A percentile compares a stretch with the other conserved stretches of the same genome.
phyloP scores from a whole-genome alignment of 2,329 filamentous ascomycete genomes.

The Colletotrichum sp. region DNA sequence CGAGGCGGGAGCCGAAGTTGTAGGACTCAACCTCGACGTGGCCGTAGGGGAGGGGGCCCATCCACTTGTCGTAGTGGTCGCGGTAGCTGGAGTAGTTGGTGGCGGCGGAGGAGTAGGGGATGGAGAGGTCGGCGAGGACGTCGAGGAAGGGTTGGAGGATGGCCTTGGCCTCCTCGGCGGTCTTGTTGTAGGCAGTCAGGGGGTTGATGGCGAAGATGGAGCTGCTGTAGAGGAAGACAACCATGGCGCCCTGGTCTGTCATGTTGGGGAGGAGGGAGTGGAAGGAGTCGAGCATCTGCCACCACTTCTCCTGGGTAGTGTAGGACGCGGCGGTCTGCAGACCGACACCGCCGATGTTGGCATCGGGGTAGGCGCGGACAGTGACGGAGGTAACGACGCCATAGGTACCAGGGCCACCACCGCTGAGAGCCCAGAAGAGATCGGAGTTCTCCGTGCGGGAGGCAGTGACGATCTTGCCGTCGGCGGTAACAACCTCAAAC shows the following conservation, averaged over 20 bases:
- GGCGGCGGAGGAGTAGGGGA: constrained; percentile 28
- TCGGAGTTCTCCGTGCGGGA: constrained; percentile 53
- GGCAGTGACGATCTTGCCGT: constrained; percentile 53
- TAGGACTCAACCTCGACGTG: constrained; percentile 54
- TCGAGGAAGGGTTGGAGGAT: constrained; percentile 52
- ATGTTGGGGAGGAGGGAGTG: constrained; percentile 44
- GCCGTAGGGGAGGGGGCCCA: constrained; percentile 45
- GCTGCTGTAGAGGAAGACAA: constrained; percentile 53
- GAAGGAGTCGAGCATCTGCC: constrained; percentile 50
- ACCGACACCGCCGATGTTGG: constrained; percentile 45
- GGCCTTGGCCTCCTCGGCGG: constrained; percentile 41
- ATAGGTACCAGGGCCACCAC: constrained; percentile 65
- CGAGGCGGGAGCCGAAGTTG: constrained; percentile 44
- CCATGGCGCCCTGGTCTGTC: constrained; percentile 53
- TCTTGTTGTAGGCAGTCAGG: constrained; percentile 52
- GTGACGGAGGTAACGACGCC: constrained; percentile 62
- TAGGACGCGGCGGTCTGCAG: constrained; percentile 32
- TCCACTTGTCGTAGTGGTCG: constrained; percentile 47
- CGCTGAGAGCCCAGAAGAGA: constrained; percentile 67
- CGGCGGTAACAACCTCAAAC: constrained; percentile 59
- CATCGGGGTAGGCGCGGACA: constrained; percentile 51
- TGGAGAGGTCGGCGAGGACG: constrained; percentile 39
- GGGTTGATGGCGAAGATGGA: constrained; percentile 50
- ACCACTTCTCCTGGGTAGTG: constrained; percentile 46
- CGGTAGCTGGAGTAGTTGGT: constrained; percentile 36